Conservation (phyloP, 192 early-diverging fungal genomes). For the Podila clonocystis region DNA sequence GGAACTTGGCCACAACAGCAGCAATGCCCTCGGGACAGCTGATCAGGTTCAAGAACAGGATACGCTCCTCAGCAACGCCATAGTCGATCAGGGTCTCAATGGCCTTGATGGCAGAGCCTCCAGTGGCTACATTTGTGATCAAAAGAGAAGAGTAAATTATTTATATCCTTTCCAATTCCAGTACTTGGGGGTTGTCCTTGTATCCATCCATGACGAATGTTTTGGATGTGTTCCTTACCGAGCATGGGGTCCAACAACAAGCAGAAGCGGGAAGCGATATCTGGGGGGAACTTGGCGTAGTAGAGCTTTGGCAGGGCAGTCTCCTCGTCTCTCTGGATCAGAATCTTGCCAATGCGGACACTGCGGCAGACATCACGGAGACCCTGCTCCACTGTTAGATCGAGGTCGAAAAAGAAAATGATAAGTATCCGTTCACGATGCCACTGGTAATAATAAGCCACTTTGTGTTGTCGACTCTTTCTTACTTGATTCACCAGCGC, state of each 20-base stretch:
- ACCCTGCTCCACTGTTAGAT: constrained; percentile 44
- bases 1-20: constrained; percentile 74
- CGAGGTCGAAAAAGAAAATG: neutral
- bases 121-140: constrained; percentile 73
- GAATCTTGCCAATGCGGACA: constrained; percentile 94
- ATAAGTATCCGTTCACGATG: neutral
- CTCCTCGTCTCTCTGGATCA: constrained; percentile 96
- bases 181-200: neutral
- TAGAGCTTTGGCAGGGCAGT: constrained; percentile 91
- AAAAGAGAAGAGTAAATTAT: neutral
- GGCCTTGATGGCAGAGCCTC: constrained; percentile 93
- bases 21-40: constrained; percentile 86
- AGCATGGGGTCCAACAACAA: constrained; percentile 96
- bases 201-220: neutral
- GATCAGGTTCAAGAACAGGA: constrained; percentile 93
- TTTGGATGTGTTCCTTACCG: constrained; percentile 53
- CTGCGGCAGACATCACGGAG: constrained; percentile 61
- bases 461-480: constrained; percentile 5
- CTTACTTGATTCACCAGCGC: constrained; percentile 90
- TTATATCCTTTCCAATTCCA: too few species aligned
- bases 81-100: constrained; percentile 88
- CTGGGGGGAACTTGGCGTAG: constrained; percentile 92
- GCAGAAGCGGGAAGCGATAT: constrained; percentile 83
- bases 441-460: constrained; percentile 79
- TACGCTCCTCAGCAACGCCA: constrained; percentile 85